Conservation (phyloP, 2,329 filamentous ascomycete genomes). For the Hirsutella rhossiliensis region DNA sequence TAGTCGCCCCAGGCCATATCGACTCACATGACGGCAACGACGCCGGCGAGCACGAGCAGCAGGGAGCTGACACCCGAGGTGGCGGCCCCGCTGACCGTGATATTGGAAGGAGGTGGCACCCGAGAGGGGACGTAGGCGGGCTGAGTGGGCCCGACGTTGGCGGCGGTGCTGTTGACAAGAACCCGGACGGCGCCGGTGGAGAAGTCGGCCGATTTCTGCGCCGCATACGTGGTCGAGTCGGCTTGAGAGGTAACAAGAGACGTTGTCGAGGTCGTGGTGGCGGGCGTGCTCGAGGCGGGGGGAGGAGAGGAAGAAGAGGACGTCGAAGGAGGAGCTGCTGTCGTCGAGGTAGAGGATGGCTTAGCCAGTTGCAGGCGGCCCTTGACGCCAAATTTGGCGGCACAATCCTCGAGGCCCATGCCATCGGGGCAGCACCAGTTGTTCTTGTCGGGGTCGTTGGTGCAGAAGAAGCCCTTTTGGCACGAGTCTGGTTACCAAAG, state of each 20-base stretch:
- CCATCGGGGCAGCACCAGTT: slow-evolving; percentile 51
- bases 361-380: slow-evolving; percentile 29
- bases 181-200: background rate
- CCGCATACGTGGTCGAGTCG: background rate
- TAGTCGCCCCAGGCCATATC: background rate
- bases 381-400: slow-evolving; percentile 36
- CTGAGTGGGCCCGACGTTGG: slow-evolving; percentile 10
- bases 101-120: background rate
- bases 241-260: background rate
- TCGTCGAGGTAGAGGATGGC: slow-evolving; percentile 12
- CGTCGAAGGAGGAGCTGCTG: slow-evolving; percentile 8
- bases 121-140: slow-evolving; percentile 2
- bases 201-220: background rate
- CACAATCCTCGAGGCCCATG: slow-evolving; percentile 41
- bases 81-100: slow-evolving; percentile 16
- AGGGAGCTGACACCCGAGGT: slow-evolving; percentile 22
- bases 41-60: slow-evolving; percentile 22
- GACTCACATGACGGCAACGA: slow-evolving; percentile 22
- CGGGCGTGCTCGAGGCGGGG: slow-evolving; percentile 5
- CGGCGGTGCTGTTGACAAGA: slow-evolving; percentile 17
- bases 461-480: slow-evolving; percentile 49
- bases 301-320: background rate
- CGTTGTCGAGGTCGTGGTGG: slow-evolving; percentile 15
- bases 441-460: slow-evolving; percentile 33
- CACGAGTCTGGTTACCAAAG: slow-evolving; percentile 38